Evolutionary conservation across 2,329 filamentous ascomycete species (phyloP), one percentile per base, ranked within the genome.

Genomic region (Fonsecaea pugnacius): DNA sequence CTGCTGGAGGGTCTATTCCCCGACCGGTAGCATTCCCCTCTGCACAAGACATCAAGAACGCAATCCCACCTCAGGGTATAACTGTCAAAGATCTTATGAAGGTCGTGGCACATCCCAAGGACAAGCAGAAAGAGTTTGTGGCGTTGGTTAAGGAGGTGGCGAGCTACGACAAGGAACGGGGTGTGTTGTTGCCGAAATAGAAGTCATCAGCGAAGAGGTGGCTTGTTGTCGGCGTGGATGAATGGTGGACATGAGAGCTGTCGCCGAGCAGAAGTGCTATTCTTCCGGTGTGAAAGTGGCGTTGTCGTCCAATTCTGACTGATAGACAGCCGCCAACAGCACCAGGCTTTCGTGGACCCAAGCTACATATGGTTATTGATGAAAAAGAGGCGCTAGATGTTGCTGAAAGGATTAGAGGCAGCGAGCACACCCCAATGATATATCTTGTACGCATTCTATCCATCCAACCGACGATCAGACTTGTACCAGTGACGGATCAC

Each of bases 51-150:
- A 78, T 83, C 33, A 76, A 79, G 67, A 78, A 79, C 12, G 76
- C 78, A 1, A 82, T 83, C 48, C 80, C 80, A 0, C 68, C 75
- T 4, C 74, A 75, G 8, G 80, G 80, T 14, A 82, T 82, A 36
- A 68, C 75, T 5, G 79, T 78, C 59, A 75, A 73, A 56, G 79
- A 81, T 58, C 69, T 83, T 12, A 72, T 82, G 38, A 78, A 64
- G 52, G 52, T 64, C 18, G 63, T 68, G 24, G 63, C 64, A 18
- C 66, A 68, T 58, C 66, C 66, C 9, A 59, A 43, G 32, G 64
- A 66, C 9, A 62, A 59, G 35, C 38, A 64, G 33, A 54, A 38
- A 2, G 66, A 66, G 18, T 68, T 68, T 35, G 64, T 66, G 14
- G 52, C 55, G 2, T 43, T 66, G 18, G 66, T 68, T 51, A 66